Evolutionary conservation across 1,139 yeast species (phyloP).

Genomic region (Protomyces lactucae-debilis): DNA sequence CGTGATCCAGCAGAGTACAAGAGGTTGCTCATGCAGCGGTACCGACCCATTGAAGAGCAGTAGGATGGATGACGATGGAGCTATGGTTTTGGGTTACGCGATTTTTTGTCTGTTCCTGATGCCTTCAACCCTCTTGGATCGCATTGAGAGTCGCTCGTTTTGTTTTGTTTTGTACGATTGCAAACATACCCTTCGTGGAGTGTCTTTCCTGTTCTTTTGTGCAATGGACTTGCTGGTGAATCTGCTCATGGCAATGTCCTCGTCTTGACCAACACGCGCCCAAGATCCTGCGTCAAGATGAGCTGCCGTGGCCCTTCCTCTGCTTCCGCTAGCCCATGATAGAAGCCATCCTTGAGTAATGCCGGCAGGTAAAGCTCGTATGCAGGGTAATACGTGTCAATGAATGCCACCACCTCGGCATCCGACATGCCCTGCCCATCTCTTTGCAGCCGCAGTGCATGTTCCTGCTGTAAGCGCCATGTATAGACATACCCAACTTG

Average conservation of each 20-base stretch:
- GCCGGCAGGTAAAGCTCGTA: conserved; percentile 62
- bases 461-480: conserved; percentile 89
- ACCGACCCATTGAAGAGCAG: conserved; percentile 43
- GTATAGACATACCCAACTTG: conserved; percentile 58
- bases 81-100: neutral
- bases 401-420: conserved; percentile 57
- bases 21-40: conserved; percentile 45
- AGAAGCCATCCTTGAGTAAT: conserved; percentile 37
- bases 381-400: conserved; percentile 81
- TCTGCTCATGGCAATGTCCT: neutral
- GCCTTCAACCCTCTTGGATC: neutral
- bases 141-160: neutral
- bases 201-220: neutral
- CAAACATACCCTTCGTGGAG: neutral
- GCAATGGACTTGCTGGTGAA: neutral
- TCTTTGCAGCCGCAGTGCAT: conserved; percentile 47
- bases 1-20: conserved; percentile 45
- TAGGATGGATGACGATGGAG: too few relatives aligned
- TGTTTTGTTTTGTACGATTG: neutral
- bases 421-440: conserved; percentile 77
- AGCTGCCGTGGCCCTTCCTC: neutral
- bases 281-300: neutral
- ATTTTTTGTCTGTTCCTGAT: neutral
- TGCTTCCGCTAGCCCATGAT: neutral
- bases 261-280: neutral